phyloP scores from a whole-genome alignment of 2,329 filamentous ascomycete species.

The Didymella keratinophila region DNA sequence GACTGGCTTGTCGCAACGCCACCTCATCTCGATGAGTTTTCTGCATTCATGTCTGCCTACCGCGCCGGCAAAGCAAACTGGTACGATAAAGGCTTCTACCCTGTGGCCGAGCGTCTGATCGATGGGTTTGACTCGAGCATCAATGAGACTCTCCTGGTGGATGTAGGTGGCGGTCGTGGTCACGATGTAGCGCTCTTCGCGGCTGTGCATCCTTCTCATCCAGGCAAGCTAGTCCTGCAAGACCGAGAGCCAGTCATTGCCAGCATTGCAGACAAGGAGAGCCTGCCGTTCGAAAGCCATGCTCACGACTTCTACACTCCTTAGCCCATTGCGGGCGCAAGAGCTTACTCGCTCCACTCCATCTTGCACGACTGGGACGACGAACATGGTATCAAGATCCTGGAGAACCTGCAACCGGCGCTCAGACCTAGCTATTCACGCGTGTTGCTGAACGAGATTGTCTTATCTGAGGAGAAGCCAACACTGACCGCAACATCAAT shows the following conservation, averaged over 20 bases:
- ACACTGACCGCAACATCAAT: slow-evolving; percentile 19
- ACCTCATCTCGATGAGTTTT: slow-evolving; percentile 38
- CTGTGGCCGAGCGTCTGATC: slow-evolving; percentile 31
- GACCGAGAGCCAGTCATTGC: slow-evolving; percentile 54
- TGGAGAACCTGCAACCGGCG: slow-evolving; percentile 24
- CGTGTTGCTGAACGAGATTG: slow-evolving; percentile 28
- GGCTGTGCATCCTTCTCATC: slow-evolving; percentile 41
- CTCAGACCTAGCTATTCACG: slow-evolving; percentile 29
- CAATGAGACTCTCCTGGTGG: slow-evolving; percentile 47
- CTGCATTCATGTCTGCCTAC: slow-evolving; percentile 26
- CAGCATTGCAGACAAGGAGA: slow-evolving; percentile 30
- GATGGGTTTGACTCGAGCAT: slow-evolving; percentile 29
- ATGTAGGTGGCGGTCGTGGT: slow-evolving; percentile 55
- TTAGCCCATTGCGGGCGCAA: slow-evolving; percentile 55
- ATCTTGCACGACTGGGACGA: slow-evolving; percentile 39
- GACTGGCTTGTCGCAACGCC: slow-evolving; percentile 50
- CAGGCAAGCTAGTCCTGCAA: slow-evolving; percentile 58
- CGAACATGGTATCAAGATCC: slow-evolving; percentile 24
- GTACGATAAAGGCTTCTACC: slow-evolving; percentile 26
- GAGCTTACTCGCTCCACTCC: slow-evolving; percentile 32
- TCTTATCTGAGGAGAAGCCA: slow-evolving; percentile 19
- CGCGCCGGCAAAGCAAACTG: slow-evolving; percentile 23
- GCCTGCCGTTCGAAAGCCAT: slow-evolving; percentile 40
- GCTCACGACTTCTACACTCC: slow-evolving; percentile 58
- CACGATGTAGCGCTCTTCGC: slow-evolving; percentile 51